A percentile compares a stretch with the other conserved stretches of the same genome.
Evolutionary conservation across 352 stramenopile species (phyloP).

Genomic region (Lagenidium giganteum): DNA sequence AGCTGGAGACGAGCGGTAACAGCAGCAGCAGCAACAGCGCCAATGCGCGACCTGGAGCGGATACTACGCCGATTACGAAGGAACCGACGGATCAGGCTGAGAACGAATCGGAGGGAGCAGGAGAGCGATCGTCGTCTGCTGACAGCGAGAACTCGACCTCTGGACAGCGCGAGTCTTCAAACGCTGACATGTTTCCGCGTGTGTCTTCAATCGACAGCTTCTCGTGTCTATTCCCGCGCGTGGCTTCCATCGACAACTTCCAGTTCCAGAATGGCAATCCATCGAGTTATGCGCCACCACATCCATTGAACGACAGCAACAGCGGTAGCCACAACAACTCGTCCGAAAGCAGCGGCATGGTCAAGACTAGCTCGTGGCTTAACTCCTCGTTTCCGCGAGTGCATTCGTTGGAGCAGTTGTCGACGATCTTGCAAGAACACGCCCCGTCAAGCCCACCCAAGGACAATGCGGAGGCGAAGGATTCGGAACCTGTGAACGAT

Average conservation of each 20-base stretch:
- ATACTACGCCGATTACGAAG: background rate
- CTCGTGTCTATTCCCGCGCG: conserved; percentile 73
- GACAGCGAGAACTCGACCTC: background rate
- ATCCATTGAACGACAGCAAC: conserved; percentile 2
- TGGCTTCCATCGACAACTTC: conserved; percentile 82
- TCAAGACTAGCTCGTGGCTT: conserved; percentile 59
- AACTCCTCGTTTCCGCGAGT: conserved; percentile 75
- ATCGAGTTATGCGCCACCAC: conserved; percentile 7
- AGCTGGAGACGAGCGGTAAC: background rate
- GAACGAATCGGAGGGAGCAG: no score
- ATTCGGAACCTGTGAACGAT: background rate
- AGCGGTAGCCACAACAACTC: conserved; percentile 3
- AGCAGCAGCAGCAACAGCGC: conserved; percentile 7
- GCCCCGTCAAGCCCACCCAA: conserved; percentile 38
- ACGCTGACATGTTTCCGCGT: conserved; percentile 40
- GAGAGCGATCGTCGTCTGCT: conserved; percentile 1
- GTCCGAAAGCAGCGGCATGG: conserved; percentile 26
- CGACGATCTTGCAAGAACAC: conserved; percentile 62
- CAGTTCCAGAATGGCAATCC: conserved; percentile 25
- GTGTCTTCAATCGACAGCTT: conserved; percentile 86
- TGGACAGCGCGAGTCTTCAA: no score
- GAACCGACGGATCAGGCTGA: no score
- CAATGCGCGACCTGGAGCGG: conserved; percentile 10
- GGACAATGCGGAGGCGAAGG: conserved; percentile 2
- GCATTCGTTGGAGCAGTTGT: conserved; percentile 74